Evolutionary conservation across 805 yeast genomes (phyloP), one percentile per base, ranked within the genome.

Genomic region (Ogataea minuta): DNA sequence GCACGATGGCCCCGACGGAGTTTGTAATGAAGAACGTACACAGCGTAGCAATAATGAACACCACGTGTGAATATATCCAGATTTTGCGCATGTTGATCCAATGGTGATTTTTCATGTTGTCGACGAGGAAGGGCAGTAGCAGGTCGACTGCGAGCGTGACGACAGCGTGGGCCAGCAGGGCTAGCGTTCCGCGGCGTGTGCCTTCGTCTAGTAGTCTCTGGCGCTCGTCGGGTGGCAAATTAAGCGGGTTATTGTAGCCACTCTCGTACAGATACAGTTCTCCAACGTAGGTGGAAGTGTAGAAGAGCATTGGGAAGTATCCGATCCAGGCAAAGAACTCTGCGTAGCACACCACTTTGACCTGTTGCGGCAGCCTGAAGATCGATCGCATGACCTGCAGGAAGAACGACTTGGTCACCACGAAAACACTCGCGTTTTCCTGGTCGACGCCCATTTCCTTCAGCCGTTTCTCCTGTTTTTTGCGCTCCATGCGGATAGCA

Each of bases 251-350:
- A 12, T 64, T 54, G 16, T 55, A 54, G 4, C 76, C 66, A 10
- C 51, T 43, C 41, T 74, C 74, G 29, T 55, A 63, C 23, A 66
- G 60, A 57, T 75, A 77, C 11, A 79, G 59, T 43, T 76, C 83
- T 0, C 82, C 82, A 12, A 79, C 83, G 55, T 77, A 79, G 0
- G 83, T 77, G 2, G 84, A 74, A 3, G 83, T 77, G 50, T 79
- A 79, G 45, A 79, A 79, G 20, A 79, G 53, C 73, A 79, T 70
- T 2, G 82, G 81, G 59, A 79, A 79, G 62, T 81, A 79, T 1
- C 83, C 83, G 28, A 79, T 72, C 84, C 84, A 79, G 1, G 84
- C 84, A 56, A 75, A 75, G 43, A 79, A 74, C 54, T 79, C 81
- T 2, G 78, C 76, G 36, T 59, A 62, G 48, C 82, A 79, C 3